Percentiles rank a stretch among this genome's conserved stretches.
Conservation (phyloP, 2,329 filamentous ascomycete species). For the Cytospora mali region DNA sequence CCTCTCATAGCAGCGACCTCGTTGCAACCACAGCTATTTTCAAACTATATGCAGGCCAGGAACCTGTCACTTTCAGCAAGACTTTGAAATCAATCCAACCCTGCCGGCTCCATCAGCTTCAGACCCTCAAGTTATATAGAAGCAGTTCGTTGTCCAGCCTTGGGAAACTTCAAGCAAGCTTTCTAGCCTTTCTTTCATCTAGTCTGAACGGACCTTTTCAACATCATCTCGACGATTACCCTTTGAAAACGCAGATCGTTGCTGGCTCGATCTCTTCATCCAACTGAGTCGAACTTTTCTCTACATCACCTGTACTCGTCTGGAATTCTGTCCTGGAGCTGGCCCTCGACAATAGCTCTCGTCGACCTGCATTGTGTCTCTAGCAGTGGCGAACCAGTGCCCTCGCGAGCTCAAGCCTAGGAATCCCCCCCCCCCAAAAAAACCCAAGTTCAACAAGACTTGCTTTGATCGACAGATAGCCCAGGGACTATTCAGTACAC, state of each 20-base stretch:
- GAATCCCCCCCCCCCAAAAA: background rate
- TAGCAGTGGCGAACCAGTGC: slow-evolving; percentile 8
- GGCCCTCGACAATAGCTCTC: background rate
- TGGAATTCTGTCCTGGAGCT: slow-evolving; percentile 11
- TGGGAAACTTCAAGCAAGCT: background rate
- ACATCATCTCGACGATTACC: slow-evolving; percentile 14
- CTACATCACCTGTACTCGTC: slow-evolving; percentile 8
- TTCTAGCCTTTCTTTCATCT: slow-evolving; percentile 12
- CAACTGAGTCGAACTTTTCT: slow-evolving; percentile 1
- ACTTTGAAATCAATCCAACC: slow-evolving; percentile 44
- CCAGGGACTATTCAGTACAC: slow-evolving; percentile 7
- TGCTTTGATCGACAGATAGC: slow-evolving; percentile 8
- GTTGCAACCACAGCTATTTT: slow-evolving; percentile 44
- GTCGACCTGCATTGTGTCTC: slow-evolving; percentile 2
- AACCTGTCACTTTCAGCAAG: slow-evolving; percentile 42
- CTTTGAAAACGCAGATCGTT: slow-evolving; percentile 1
- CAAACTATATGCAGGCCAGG: slow-evolving; percentile 47
- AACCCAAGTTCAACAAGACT: no score
- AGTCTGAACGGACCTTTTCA: slow-evolving; percentile 18
- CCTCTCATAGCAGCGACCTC: slow-evolving; percentile 38
- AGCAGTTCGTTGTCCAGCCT: slow-evolving; percentile 22
- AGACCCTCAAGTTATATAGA: slow-evolving; percentile 34
- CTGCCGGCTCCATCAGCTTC: slow-evolving; percentile 43
- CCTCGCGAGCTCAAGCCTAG: slow-evolving; percentile 3
- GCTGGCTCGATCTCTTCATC: background rate